A percentile compares a stretch with the other conserved stretches of the same genome.
phyloP scores from a whole-genome alignment of 1,139 yeast genomes.

The Hyphopichia khmerensis region DNA sequence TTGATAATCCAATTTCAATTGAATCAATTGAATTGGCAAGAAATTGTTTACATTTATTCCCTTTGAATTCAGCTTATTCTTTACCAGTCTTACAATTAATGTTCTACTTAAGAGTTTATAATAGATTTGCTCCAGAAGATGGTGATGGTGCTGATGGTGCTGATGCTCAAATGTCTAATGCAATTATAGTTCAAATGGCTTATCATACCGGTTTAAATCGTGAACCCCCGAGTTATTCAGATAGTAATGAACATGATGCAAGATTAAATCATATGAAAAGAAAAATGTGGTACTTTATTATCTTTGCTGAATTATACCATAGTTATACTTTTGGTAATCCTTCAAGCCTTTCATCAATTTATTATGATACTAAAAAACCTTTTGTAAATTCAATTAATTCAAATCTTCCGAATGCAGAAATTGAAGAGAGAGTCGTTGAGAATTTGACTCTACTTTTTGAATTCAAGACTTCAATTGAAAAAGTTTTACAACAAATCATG shows the following conservation, averaged over 20 bases:
- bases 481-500: conserved; percentile 24
- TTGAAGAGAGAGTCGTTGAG: conserved; percentile 1
- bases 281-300: conserved; percentile 44
- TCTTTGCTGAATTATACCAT: conserved; percentile 3
- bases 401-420: not conserved
- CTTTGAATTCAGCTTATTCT: conserved; percentile 12
- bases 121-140: conserved; percentile 36
- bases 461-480: not conserved
- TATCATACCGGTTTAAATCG: conserved; percentile 34
- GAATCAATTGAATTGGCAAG: not conserved
- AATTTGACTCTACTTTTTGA: not conserved
- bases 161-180: conserved; percentile 30
- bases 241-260: conserved; percentile 15
- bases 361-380: conserved; percentile 1
- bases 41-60: conserved; percentile 2
- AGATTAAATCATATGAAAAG: conserved; percentile 41
- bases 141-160: conserved; percentile 33
- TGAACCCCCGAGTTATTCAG: conserved; percentile 16
- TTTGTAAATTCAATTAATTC: conserved; percentile 1
- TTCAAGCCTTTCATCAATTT: not conserved
- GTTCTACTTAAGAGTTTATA: conserved; percentile 27
- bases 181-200: conserved; percentile 28
- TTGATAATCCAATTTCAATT: conserved; percentile 2
- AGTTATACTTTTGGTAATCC: conserved; percentile 3
- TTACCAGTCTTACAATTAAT: conserved; percentile 43